Base-by-base conservation (phyloP, 2,329 filamentous ascomycete genomes). In the Penicillium sp. region DNA sequence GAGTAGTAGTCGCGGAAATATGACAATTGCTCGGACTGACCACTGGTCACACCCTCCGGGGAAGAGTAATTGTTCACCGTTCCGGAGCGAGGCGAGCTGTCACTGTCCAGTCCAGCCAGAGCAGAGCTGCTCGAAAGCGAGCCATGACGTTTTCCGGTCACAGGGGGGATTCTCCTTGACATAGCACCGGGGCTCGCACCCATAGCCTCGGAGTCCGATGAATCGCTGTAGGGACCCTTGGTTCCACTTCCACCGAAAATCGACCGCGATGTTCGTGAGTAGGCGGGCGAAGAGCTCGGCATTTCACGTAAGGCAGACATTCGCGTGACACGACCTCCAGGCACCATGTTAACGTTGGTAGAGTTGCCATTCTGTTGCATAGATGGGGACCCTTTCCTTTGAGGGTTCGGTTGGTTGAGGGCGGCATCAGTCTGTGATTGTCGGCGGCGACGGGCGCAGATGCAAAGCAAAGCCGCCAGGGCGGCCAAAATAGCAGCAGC, bases 1-100 rank as follows among this genome's bases (percentile, higher is more conserved):
- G 93, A 97, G 69, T 99, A 99, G 74, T 99, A 99, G 72, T 99
- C 94, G 69, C 96, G 96, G 84, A 99, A 99, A 68, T 91, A 96
- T 3, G 90, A 87, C 47, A 99, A 78, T 71, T 97, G 94, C 73
- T 99, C 94, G 0, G 93, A 97, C 69, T 97, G 91, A 53, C 93
- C 91, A 64, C 91, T 96, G 20, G 86, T 84, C 55, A 93, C 75
- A 21, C 88, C 91, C 64, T 89, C 89, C 0, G 91, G 91, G 3
- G 92, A 97, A 3, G 92, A 96, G 72, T 90, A 87, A 46, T 86
- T 87, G 39, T 81, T 85, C 21, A 80, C 86, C 68, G 83, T 91
- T 52, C 68, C 79, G 9, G 82, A 84, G 32, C 79, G 81, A 6
- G 91, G 91, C 8, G 91, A 96, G 49, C 86, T 86, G 10, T 89